Evolutionary conservation across 176 grass and related monocot genomes (phyloP), one percentile per base, ranked within the genome.

Genomic region (Ensete glaucum): DNA sequence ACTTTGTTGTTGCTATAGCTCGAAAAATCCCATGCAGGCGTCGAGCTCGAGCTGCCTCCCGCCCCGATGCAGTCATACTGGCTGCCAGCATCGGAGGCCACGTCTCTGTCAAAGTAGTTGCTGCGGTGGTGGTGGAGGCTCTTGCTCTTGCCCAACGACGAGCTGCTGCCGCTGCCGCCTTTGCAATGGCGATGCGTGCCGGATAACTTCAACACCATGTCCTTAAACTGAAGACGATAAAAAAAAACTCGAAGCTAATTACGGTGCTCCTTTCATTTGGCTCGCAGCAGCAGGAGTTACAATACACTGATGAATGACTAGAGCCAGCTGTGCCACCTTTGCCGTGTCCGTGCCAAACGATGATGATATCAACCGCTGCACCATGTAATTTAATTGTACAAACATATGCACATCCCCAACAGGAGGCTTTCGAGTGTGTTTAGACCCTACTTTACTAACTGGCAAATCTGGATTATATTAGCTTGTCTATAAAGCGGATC

Each of bases 151-250:
- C 72, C 86, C 8, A 87, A 81, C 6, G 82, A 76, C 2, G 16
- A 17, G 43, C 29, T 71, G 26, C 67, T 23, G 22, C 22, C 0
- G 22, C 22, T 23, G 22, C 22, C 21, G 11, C 85, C 90, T 72
- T 83, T 96, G 85, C 83, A 83, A 24, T 93, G 90, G 54, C 87
- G 87, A 62, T 67, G 82, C n/a, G 88, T 89, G 82, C 94, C 90
- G 56, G 94, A 98, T 80, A 98, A 98, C 79, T 89, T 91, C 78
- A 93, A 80, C 78, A 98, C 82, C 94, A 98, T 98, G 82, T 93
- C 94, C 88, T 98, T 98, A 56, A 98, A 58, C 94, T 98, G 90
- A 48, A 85, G 49, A 79, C 83, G 77, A 87, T 13, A 82, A 23
- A 23, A 23, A 23, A 0, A 23, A 69, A 84, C 9, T 2, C 17